These are phyloP conservation scores for Neurospora discreta DNA, from an alignment of 495 filamentous ascomycete species.

Conservation along the genomic window DNA sequence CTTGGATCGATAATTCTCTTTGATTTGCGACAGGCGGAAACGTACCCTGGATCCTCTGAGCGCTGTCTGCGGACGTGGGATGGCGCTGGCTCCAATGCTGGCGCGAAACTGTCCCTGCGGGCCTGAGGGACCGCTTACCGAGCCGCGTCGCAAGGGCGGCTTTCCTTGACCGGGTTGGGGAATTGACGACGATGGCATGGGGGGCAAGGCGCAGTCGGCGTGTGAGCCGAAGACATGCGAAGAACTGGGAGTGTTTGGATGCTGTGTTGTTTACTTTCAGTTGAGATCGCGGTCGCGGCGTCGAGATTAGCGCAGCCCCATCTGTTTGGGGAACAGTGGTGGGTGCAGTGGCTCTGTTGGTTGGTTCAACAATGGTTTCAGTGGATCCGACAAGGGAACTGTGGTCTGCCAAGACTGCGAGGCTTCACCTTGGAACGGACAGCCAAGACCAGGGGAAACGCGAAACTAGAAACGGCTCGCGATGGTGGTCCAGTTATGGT, in stretches of 20 bases:
- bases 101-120: slow-evolving; percentile 20
- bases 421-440: not conserved
- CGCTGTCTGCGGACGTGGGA: slow-evolving; percentile 20
- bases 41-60: slow-evolving; percentile 35
- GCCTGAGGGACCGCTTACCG: slow-evolving; percentile 11
- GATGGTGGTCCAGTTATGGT: not conserved
- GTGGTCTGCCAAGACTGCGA: not conserved
- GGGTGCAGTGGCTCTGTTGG: not conserved
- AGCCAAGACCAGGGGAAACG: not conserved
- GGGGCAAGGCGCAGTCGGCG: not conserved
- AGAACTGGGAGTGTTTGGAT: not conserved
- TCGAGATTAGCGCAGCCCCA: not conserved
- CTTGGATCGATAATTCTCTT: not conserved
- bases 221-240: not conserved
- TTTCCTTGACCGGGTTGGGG: slow-evolving; percentile 9
- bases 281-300: not conserved
- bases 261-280: not conserved
- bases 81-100: slow-evolving; percentile 19
- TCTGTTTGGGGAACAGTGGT: not conserved
- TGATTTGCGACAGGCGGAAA: slow-evolving; percentile 1
- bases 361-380: not conserved
- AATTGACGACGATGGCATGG: slow-evolving; percentile 19
- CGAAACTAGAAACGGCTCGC: not conserved
- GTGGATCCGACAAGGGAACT: not conserved
- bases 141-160: slow-evolving; percentile 16